Evolutionary conservation across 148 eudicot species (phyloP).

Genomic region (Tetragonia tetragonoides): DNA sequence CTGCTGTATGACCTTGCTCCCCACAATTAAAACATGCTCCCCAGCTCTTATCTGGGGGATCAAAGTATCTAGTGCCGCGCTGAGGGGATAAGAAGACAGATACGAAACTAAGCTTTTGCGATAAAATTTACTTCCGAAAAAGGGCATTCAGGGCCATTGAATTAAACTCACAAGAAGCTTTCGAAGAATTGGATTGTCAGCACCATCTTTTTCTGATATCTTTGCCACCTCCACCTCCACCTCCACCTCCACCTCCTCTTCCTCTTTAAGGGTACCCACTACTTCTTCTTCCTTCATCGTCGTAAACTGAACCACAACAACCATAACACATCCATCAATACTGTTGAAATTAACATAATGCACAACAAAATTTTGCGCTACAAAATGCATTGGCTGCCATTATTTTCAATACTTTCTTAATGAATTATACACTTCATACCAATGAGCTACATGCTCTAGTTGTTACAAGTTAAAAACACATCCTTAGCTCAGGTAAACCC

Average conservation of each 20-base stretch:
- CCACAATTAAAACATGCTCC: constrained; percentile 97
- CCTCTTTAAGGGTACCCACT: constrained; percentile 27
- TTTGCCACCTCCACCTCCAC: constrained; percentile 24
- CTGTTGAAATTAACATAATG: background rate
- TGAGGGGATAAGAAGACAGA: constrained; percentile 51
- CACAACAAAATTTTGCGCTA: background rate
- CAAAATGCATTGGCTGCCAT: background rate
- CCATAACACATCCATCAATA: background rate
- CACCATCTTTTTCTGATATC: constrained; percentile 34
- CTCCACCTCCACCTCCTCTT: constrained; percentile 19
- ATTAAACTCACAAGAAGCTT: constrained; percentile 95
- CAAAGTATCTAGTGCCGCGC: constrained; percentile 98
- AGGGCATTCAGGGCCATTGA: constrained; percentile 33
- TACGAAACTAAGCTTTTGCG: constrained; percentile 37
- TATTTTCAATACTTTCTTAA: background rate
- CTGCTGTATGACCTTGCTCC: constrained; percentile 75
- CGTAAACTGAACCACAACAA: constrained; percentile 33
- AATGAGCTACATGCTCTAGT: too few relatives aligned
- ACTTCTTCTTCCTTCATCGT: constrained; percentile 33
- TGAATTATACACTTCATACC: too few relatives aligned
- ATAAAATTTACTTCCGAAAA: constrained; percentile 18
- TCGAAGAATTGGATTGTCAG: constrained; percentile 64
- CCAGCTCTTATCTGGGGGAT: constrained; percentile 90
- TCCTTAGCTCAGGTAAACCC: too few relatives aligned
- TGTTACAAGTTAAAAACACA: too few relatives aligned